Evolutionary conservation across 2,329 filamentous ascomycete species (phyloP).

Genomic region (Aspergillus alliaceus): DNA sequence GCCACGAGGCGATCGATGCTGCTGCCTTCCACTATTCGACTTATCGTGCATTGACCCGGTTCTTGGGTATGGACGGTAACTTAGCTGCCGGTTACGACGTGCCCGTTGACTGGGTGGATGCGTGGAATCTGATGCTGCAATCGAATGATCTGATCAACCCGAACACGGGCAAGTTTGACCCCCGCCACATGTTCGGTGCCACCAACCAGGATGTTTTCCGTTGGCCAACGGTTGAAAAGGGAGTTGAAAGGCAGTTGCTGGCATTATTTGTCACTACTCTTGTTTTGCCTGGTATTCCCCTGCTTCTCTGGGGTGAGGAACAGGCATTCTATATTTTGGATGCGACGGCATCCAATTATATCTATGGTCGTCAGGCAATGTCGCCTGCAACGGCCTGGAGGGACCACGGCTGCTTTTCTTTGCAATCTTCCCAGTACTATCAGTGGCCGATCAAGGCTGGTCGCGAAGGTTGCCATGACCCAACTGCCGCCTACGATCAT

Average conservation of each 20-base stretch:
- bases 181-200: constrained; percentile 63
- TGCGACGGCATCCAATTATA: constrained; percentile 64
- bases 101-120: constrained; percentile 54
- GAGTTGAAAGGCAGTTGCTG: constrained; percentile 58
- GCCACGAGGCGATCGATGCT: constrained; percentile 56
- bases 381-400: constrained; percentile 63
- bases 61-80: constrained; percentile 61
- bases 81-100: constrained; percentile 55
- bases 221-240: constrained; percentile 60
- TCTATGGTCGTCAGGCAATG: constrained; percentile 66
- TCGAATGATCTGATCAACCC: constrained; percentile 63
- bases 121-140: constrained; percentile 58
- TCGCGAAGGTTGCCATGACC: constrained; percentile 57
- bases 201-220: constrained; percentile 68
- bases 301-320: constrained; percentile 66
- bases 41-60: constrained; percentile 63
- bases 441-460: constrained; percentile 58
- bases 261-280: constrained; percentile 60
- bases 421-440: constrained; percentile 59
- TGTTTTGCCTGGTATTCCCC: constrained; percentile 60
- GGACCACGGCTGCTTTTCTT: constrained; percentile 62
- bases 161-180: constrained; percentile 62
- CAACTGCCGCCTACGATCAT: constrained; percentile 59
- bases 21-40: constrained; percentile 65
- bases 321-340: constrained; percentile 65